Conservation (phyloP, 2,329 filamentous ascomycete genomes). For the Claviceps maximensis region DNA sequence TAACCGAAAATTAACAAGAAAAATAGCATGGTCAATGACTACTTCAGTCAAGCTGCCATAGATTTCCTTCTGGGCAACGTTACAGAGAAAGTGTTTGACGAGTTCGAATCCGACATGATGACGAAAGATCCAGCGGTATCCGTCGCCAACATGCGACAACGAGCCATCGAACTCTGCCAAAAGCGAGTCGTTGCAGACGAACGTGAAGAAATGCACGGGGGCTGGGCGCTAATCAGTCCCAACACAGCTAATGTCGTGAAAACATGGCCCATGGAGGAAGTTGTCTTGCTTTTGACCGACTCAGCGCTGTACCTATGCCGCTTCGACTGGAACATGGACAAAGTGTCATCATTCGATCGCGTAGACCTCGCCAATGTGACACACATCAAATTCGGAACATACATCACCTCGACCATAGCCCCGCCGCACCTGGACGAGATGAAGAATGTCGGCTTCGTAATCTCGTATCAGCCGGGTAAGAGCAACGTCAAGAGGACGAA, state of each 20-base stretch:
- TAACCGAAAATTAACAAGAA: conserved; percentile 6
- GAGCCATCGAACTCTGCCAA: conserved; percentile 78
- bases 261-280: conserved; percentile 71
- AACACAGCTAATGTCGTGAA: conserved; percentile 54
- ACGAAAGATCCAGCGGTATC: conserved; percentile 84
- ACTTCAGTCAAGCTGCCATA: conserved; percentile 89
- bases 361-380: conserved; percentile 64
- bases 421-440: conserved; percentile 61
- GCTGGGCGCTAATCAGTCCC: conserved; percentile 80
- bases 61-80: conserved; percentile 89
- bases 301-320: conserved; percentile 76
- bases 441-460: conserved; percentile 71
- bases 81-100: conserved; percentile 72
- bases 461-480: conserved; percentile 61
- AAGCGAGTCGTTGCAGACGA: conserved; percentile 75
- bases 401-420: conserved; percentile 80
- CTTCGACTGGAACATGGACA: conserved; percentile 92
- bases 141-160: conserved; percentile 68
- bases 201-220: conserved; percentile 73
- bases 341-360: conserved; percentile 82
- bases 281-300: conserved; percentile 76
- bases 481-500: conserved; percentile 68
- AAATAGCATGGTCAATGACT: conserved; percentile 88
- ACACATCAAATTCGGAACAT: conserved; percentile 66
- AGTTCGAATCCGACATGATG: conserved; percentile 91